phyloP scores from a whole-genome alignment of 2,329 filamentous ascomycete species.

The Trichoderma afroharzianum region DNA sequence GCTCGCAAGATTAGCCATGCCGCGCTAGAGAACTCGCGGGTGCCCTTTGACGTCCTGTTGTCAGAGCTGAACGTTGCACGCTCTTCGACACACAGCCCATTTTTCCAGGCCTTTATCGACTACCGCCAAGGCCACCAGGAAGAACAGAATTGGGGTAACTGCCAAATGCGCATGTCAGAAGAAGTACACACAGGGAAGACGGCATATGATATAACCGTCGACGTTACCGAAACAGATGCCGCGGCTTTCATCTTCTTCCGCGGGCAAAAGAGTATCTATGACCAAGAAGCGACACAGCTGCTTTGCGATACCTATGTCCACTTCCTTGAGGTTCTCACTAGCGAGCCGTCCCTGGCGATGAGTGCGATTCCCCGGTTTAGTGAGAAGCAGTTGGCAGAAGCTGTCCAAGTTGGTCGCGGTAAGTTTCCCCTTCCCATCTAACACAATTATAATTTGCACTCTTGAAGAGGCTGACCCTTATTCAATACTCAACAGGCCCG shows the following conservation, averaged over 20 bases:
- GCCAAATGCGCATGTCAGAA: slow-evolving; percentile 20
- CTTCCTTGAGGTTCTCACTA: slow-evolving; percentile 22
- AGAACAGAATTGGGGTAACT: slow-evolving; percentile 20
- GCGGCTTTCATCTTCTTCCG: slow-evolving; percentile 9
- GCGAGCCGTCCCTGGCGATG: slow-evolving; percentile 17
- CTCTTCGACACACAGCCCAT: slow-evolving; percentile 37
- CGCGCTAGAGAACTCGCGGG: slow-evolving; percentile 39
- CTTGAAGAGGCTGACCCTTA: background rate
- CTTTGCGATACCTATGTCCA: slow-evolving; percentile 19
- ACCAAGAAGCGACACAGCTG: background rate
- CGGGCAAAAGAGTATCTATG: slow-evolving; percentile 33
- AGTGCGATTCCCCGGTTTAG: slow-evolving; percentile 3
- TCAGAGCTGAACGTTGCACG: slow-evolving; percentile 39
- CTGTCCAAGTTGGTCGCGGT: slow-evolving; percentile 13
- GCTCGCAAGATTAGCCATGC: slow-evolving; percentile 26
- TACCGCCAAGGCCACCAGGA: slow-evolving; percentile 29
- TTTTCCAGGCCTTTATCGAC: slow-evolving; percentile 46
- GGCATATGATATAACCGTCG: slow-evolving; percentile 34
- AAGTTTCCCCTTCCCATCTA: background rate
- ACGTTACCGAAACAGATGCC: slow-evolving; percentile 33
- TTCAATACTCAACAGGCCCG: background rate
- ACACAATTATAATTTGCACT: too few relatives aligned
- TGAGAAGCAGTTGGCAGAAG: background rate
- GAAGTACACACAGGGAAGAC: slow-evolving; percentile 19
- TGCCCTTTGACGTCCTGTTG: slow-evolving; percentile 50